phyloP scores from a whole-genome alignment of 768 basidiomycete species.

The Kwoniella bestiolae region DNA sequence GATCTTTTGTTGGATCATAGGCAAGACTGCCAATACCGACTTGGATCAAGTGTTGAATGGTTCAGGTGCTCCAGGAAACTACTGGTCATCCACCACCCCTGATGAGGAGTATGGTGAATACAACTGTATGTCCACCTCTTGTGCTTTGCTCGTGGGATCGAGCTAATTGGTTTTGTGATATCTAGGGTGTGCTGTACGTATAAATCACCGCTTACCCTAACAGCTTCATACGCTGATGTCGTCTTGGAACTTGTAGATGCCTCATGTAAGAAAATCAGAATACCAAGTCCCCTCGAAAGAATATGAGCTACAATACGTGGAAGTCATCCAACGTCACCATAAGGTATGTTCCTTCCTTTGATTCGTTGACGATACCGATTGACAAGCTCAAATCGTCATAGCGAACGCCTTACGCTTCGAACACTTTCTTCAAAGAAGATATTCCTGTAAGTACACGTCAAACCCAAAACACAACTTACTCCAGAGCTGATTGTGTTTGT shows the following conservation, averaged over 20 bases:
- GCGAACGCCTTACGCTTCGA: constrained; percentile 41
- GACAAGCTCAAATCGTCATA: background rate
- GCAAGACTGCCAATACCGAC: constrained; percentile 18
- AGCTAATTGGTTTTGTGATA: too few relatives aligned
- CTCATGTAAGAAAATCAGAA: constrained; percentile 40
- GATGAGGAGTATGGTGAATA: constrained; percentile 32
- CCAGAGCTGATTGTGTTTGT: too few relatives aligned
- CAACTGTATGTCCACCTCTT: constrained; percentile 24
- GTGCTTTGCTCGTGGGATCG: too few relatives aligned
- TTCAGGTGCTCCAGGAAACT: constrained; percentile 39
- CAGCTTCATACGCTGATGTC: too few relatives aligned
- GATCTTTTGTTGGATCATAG: background rate
- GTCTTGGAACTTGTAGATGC: constrained; percentile 31
- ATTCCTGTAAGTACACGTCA: constrained; percentile 25
- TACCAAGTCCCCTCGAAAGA: constrained; percentile 28
- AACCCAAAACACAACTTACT: too few relatives aligned
- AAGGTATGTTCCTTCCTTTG: constrained; percentile 27
- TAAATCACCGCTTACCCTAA: background rate
- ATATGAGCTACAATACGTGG: constrained; percentile 42
- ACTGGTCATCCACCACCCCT: constrained; percentile 26
- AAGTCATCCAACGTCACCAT: constrained; percentile 48
- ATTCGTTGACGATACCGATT: background rate
- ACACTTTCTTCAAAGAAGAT: constrained; percentile 48
- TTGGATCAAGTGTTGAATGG: constrained; percentile 31
- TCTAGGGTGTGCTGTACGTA: constrained; percentile 24